Conservation (phyloP, 2,329 filamentous ascomycete genomes). For the Clarireedia sp. region DNA sequence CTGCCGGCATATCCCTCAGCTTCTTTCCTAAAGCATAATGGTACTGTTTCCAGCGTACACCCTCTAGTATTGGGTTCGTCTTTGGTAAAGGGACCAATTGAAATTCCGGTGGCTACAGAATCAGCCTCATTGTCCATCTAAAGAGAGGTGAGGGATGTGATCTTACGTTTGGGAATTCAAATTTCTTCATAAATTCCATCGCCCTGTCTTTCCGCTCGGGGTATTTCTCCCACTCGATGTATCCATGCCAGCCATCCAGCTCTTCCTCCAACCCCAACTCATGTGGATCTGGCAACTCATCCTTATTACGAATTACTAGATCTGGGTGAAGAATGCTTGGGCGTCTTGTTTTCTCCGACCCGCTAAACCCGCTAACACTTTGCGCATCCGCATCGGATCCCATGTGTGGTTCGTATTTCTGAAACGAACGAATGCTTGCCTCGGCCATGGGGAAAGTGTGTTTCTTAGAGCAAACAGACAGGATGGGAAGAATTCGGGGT, state of each 20-base stretch:
- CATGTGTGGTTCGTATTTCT: background rate
- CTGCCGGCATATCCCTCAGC: conserved; percentile 43
- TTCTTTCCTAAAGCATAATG: conserved; percentile 45
- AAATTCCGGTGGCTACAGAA: conserved; percentile 39
- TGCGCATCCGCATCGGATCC: background rate
- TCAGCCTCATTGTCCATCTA: background rate
- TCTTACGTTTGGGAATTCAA: conserved; percentile 38
- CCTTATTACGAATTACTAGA: conserved; percentile 6
- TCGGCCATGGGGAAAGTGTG: too few relatives aligned
- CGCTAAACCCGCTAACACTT: background rate
- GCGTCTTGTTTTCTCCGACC: background rate
- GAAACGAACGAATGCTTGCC: too few relatives aligned
- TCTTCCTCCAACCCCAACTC: conserved; percentile 8
- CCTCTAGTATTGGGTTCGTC: conserved; percentile 50
- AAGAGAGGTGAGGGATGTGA: background rate
- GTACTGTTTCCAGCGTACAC: conserved; percentile 50
- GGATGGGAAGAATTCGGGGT: too few relatives aligned
- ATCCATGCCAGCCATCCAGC: conserved; percentile 27
- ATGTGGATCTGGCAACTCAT: conserved; percentile 5
- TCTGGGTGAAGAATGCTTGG: conserved; percentile 8
- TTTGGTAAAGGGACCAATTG: conserved; percentile 46
- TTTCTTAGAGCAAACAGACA: too few relatives aligned
- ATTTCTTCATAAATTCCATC: conserved; percentile 44
- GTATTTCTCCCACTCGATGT: conserved; percentile 63
- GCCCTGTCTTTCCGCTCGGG: conserved; percentile 58